Evolutionary conservation across 2,329 filamentous ascomycete genomes (phyloP).

Genomic region (Pestalotiopsis sp.): DNA sequence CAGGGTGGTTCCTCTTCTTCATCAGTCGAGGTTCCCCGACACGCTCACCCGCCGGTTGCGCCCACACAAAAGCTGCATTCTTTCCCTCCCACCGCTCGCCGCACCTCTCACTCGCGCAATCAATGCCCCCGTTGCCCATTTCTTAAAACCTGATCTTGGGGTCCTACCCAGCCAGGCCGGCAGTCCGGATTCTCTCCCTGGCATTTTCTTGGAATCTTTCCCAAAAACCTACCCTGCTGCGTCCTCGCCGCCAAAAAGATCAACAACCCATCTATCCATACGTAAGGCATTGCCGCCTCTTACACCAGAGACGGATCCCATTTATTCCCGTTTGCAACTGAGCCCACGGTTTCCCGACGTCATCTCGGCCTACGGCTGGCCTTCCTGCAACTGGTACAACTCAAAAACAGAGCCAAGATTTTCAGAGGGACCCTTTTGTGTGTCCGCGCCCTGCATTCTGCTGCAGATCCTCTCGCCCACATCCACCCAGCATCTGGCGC

Average conservation of each 20-base stretch:
- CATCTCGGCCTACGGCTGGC: background rate
- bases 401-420: conserved; percentile 11
- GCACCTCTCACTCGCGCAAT: background rate
- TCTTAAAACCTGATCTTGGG: conserved; percentile 10
- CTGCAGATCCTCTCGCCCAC: conserved; percentile 6
- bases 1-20: background rate
- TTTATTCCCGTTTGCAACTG: conserved; percentile 8
- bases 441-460: conserved; percentile 8
- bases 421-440: conserved; percentile 11
- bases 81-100: background rate
- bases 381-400: background rate
- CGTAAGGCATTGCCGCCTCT: background rate
- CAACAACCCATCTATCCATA: background rate
- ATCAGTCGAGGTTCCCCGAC: background rate
- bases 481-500: conserved; percentile 2
- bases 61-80: conserved; percentile 12
- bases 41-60: conserved; percentile 3
- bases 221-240: background rate
- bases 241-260: background rate
- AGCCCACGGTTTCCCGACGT: conserved; percentile 9
- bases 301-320: conserved; percentile 6
- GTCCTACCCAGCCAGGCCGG: conserved; percentile 4
- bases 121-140: background rate
- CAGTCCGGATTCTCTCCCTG: background rate
- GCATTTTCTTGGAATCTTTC: background rate